phyloP scores from a whole-genome alignment of 306 rosid species.

The Medicago lupulina region DNA sequence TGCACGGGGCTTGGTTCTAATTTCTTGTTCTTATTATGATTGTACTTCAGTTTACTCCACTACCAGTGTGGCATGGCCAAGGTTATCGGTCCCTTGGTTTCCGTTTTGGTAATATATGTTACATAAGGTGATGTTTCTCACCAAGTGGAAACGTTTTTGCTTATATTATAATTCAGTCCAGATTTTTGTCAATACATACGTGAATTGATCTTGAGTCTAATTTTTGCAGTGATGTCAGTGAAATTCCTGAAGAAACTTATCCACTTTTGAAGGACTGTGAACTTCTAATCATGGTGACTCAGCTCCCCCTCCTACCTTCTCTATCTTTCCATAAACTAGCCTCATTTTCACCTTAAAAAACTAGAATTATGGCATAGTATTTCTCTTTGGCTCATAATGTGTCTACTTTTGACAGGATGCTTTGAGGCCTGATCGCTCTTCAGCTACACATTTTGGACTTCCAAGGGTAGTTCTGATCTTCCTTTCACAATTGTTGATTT shows the following conservation, averaged over 20 bases:
- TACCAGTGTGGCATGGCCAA: constrained; percentile 96
- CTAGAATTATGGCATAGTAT: background rate
- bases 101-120: constrained; percentile 89
- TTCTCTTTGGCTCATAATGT: constrained; percentile 40
- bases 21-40: constrained; percentile 15
- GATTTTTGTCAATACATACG: constrained; percentile 11
- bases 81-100: constrained; percentile 90
- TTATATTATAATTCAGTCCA: constrained; percentile 12
- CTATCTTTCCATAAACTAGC: background rate
- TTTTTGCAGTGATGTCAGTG: constrained; percentile 83
- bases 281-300: constrained; percentile 75
- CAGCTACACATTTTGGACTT: constrained; percentile 94
- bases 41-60: constrained; percentile 74
- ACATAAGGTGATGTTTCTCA: constrained; percentile 78
- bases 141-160: constrained; percentile 7
- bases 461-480: constrained; percentile 84
- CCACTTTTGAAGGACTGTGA: constrained; percentile 83
- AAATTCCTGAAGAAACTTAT: constrained; percentile 92
- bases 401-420: constrained; percentile 75
- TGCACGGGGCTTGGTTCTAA: constrained; percentile 32
- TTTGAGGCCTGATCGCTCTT: constrained; percentile 81
- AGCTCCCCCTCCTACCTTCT: constrained; percentile 28
- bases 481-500: constrained; percentile 23
- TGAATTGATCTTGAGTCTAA: constrained; percentile 42
- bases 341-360: constrained; percentile 19